Evolutionary conservation across 768 basidiomycete genomes (phyloP).

Genomic region (Amanita phalloides): DNA sequence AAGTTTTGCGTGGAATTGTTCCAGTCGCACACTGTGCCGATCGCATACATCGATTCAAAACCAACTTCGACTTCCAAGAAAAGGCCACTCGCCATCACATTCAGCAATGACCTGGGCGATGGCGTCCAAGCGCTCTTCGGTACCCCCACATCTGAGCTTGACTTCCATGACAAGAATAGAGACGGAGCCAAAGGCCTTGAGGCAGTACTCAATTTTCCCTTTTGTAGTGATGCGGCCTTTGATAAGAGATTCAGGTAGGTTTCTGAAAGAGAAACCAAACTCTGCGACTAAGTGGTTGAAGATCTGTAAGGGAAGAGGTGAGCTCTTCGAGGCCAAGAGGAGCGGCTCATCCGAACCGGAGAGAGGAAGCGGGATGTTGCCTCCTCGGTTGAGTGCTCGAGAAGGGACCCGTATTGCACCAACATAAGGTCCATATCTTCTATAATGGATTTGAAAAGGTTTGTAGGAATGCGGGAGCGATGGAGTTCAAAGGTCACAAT

Average conservation of each 20-base stretch:
- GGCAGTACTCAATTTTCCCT: constrained; percentile 11
- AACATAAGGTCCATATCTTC: constrained; percentile 12
- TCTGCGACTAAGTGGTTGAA: constrained; percentile 11
- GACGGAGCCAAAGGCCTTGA: constrained; percentile 10
- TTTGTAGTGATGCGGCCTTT: constrained; percentile 8
- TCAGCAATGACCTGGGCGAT: background rate
- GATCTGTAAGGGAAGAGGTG: constrained; percentile 7
- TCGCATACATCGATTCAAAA: background rate
- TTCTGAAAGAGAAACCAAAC: constrained; percentile 10
- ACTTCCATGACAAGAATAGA: background rate
- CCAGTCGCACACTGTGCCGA: background rate
- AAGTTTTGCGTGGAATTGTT: background rate
- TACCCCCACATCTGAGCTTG: constrained; percentile 7
- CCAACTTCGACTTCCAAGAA: background rate
- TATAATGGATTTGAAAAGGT: constrained; percentile 11
- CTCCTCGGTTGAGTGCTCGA: constrained; percentile 10
- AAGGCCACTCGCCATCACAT: background rate
- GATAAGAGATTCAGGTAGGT: constrained; percentile 11
- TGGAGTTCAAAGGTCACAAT: no score
- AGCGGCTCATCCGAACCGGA: constrained; percentile 3
- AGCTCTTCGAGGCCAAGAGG: no score
- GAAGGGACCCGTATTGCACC: constrained; percentile 11
- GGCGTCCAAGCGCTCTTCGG: constrained; percentile 7
- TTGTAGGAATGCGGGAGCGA: constrained; percentile 13
- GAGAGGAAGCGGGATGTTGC: constrained; percentile 11